Percentiles rank a stretch among this genome's conserved stretches.
These are phyloP conservation scores for Wallacemonas sp. DNA, from an alignment of 208 protist genomes.

Conservation along the genomic window DNA sequence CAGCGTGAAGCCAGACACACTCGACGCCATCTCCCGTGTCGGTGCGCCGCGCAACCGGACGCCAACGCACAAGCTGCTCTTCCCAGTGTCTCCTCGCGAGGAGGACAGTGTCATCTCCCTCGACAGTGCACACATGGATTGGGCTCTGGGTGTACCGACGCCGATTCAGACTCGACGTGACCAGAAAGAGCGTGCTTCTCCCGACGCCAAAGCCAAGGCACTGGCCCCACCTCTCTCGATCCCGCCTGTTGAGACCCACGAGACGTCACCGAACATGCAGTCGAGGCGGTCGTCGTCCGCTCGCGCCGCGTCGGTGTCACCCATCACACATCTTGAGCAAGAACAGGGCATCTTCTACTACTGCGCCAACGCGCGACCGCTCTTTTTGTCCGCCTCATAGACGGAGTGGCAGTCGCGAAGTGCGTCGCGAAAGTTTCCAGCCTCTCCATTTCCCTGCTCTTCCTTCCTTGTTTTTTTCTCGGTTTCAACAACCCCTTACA, in stretches of 20 bases:
- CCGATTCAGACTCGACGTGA: not conserved
- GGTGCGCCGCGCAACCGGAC: not conserved
- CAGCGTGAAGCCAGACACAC: not conserved
- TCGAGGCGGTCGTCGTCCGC: not conserved
- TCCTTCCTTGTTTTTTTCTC: conserved; percentile 19
- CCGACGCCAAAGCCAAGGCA: not conserved
- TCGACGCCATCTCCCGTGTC: not conserved
- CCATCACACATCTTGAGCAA: conserved; percentile 31
- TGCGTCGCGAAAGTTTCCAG: too few relatives aligned
- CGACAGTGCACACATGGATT: conserved; percentile 39
- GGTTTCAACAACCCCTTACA: too few relatives aligned
- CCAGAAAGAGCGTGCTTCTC: not conserved
- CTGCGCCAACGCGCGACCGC: conserved; percentile 59
- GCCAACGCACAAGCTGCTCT: conserved; percentile 4
- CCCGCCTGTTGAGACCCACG: not conserved
- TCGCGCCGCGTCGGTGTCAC: conserved; percentile 1
- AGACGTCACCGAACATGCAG: not conserved
- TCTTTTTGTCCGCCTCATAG: not conserved
- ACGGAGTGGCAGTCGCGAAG: not conserved
- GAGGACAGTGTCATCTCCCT: conserved; percentile 42
- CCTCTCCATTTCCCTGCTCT: conserved; percentile 1
- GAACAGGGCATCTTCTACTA: conserved; percentile 66
- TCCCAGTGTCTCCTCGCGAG: conserved; percentile 11
- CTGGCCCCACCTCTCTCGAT: not conserved
- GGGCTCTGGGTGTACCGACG: conserved; percentile 17